Percentiles rank a stretch among this genome's conserved stretches.
Conservation (phyloP, 1,284 basidiomycete species). For the Trichosporon faecale region DNA sequence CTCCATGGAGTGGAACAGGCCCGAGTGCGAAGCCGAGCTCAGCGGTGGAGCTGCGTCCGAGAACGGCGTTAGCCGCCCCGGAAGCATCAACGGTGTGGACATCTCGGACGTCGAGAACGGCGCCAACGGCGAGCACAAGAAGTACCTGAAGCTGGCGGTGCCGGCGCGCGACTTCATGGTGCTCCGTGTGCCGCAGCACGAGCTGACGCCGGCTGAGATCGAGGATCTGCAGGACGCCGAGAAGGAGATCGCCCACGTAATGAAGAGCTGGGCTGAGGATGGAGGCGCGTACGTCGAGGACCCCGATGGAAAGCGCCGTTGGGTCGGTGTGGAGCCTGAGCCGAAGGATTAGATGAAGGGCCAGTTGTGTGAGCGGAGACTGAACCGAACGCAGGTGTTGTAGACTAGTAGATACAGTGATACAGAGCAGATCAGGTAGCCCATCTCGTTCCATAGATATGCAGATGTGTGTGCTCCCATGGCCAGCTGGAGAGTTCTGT, state of each 20-base stretch:
- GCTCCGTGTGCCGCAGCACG: constrained; percentile 56
- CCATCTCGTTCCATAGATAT: background rate
- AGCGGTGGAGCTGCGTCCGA: constrained; percentile 57
- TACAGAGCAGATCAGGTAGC: background rate
- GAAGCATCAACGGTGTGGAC: background rate
- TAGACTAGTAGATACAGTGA: background rate
- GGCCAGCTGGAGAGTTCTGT: background rate
- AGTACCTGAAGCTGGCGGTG: constrained; percentile 57
- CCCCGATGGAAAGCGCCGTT: constrained; percentile 18
- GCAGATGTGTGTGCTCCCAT: background rate
- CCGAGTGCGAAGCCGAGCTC: constrained; percentile 40
- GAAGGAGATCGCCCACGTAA: constrained; percentile 66
- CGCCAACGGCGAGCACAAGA: background rate
- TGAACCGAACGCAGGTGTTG: background rate
- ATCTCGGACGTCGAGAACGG: background rate
- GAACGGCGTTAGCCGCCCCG: background rate
- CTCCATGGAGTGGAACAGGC: constrained; percentile 44
- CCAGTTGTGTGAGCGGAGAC: background rate
- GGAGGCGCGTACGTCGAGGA: constrained; percentile 35
- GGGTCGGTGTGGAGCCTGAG: constrained; percentile 33
- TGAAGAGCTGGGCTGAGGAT: constrained; percentile 44
- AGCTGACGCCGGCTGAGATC: constrained; percentile 38
- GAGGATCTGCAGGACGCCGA: constrained; percentile 66
- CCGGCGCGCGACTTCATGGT: constrained; percentile 69
- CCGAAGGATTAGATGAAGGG: background rate